phyloP scores from a whole-genome alignment of 148 eudicot species.

The Limonium bicolor region DNA sequence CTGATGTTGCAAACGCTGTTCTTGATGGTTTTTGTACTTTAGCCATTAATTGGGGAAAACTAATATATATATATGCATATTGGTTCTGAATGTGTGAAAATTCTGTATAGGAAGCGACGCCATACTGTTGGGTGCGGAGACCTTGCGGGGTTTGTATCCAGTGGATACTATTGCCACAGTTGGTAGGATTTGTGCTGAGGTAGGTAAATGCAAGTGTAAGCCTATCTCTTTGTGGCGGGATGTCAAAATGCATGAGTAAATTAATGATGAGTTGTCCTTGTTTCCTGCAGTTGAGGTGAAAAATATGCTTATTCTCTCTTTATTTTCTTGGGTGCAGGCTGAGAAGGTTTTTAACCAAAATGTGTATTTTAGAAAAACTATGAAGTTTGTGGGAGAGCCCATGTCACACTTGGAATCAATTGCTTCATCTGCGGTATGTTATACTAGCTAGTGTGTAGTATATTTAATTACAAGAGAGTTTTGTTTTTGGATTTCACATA shows the following conservation, averaged over 20 bases:
- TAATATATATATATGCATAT: not conserved
- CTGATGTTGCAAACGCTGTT: conserved; percentile 97
- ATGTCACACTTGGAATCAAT: conserved; percentile 85
- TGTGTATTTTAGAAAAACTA: conserved; percentile 62
- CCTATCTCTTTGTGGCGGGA: not conserved
- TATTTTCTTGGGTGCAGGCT: conserved; percentile 32
- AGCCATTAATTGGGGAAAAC: not conserved
- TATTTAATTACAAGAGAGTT: not conserved
- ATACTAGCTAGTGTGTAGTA: no score
- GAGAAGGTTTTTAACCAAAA: conserved; percentile 85
- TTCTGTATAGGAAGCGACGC: conserved; percentile 67
- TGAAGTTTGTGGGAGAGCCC: conserved; percentile 66
- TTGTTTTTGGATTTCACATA: not conserved
- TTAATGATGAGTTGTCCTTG: not conserved
- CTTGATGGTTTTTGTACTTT: conserved; percentile 42
- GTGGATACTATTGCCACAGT: conserved; percentile 75
- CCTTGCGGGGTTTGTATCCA: conserved; percentile 82
- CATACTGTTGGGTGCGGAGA: conserved; percentile 98
- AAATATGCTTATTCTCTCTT: not conserved
- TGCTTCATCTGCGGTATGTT: conserved; percentile 82
- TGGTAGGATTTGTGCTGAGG: conserved; percentile 90
- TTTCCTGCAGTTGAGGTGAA: not conserved
- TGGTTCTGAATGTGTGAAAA: not conserved
- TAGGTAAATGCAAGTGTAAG: conserved; percentile 7
- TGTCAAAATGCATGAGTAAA: not conserved